Evolutionary conservation across 352 stramenopile species (phyloP).

Genomic region (Globisporangium camurandrum): DNA sequence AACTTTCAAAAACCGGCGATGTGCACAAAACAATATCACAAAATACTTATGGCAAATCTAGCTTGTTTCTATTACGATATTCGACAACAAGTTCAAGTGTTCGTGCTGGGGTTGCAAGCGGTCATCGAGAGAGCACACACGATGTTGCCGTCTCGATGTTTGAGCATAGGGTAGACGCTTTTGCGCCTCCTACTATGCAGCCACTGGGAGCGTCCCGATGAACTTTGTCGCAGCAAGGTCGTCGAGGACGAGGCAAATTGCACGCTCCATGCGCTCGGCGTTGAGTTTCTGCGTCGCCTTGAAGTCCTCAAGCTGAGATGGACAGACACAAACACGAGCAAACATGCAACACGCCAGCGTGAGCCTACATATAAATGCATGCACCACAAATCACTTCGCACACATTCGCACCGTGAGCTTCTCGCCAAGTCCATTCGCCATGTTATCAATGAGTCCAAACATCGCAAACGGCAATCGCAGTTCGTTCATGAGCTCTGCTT

Average conservation of each 20-base stretch:
- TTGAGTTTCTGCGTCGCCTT: conserved; percentile 76
- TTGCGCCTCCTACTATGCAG: no score
- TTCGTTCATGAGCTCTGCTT: conserved; percentile 82
- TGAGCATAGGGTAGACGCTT: neutral
- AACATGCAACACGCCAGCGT: neutral
- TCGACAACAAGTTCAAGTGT: no score
- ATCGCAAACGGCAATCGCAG: conserved; percentile 77
- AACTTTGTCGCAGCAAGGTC: conserved; percentile 28
- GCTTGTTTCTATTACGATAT: no score
- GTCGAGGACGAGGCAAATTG: conserved; percentile 50
- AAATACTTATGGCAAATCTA: no score
- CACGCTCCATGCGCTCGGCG: conserved; percentile 51
- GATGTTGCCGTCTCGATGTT: neutral
- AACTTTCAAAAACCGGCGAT: no score
- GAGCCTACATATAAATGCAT: no score
- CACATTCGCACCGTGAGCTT: conserved; percentile 59
- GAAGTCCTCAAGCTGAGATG: conserved; percentile 67
- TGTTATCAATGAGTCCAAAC: conserved; percentile 86
- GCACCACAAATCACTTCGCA: no score
- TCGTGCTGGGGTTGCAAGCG: neutral
- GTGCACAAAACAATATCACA: no score
- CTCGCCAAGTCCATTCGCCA: conserved; percentile 80
- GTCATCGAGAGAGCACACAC: neutral
- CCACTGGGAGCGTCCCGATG: conserved; percentile 19
- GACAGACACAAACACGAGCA: neutral